phyloP scores from a whole-genome alignment of 371 early-diverging fungal species.

The Rhizopus sp. region DNA sequence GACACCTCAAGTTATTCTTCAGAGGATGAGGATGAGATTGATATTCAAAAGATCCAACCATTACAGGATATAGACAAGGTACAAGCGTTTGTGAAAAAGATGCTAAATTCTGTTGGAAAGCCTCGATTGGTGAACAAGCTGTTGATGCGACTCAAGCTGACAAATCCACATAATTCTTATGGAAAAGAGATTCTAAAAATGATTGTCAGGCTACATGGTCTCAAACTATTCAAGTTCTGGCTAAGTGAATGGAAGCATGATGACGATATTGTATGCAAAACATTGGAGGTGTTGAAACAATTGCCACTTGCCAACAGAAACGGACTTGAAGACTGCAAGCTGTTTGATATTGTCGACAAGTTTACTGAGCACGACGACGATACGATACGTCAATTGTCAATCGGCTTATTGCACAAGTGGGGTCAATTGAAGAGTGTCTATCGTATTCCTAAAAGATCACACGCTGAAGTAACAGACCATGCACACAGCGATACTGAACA shows the following conservation, averaged over 20 bases:
- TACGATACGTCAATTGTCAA: conserved; percentile 37
- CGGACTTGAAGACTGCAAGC: conserved; percentile 67
- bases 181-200: conserved; percentile 33
- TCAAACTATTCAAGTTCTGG: conserved; percentile 44
- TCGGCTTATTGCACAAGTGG: conserved; percentile 49
- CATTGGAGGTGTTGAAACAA: conserved; percentile 21
- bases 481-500: too few species aligned
- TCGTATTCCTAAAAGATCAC: conserved; percentile 57
- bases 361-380: conserved; percentile 42
- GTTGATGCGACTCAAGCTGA: conserved; percentile 30
- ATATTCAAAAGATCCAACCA: conserved; percentile 22
- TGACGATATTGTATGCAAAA: conserved; percentile 28
- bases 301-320: conserved; percentile 67
- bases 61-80: conserved; percentile 55
- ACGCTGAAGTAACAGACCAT: not conserved
- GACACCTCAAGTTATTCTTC: not conserved
- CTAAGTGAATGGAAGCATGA: conserved; percentile 44
- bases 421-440: conserved; percentile 56
- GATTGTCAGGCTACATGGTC: conserved; percentile 39
- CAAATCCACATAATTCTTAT: conserved; percentile 19
- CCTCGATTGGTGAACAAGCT: conserved; percentile 49
- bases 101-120: conserved; percentile 60
- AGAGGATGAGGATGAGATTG: conserved; percentile 8
- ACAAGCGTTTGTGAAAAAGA: conserved; percentile 61
- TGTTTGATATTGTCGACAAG: conserved; percentile 53